Evolutionary conservation across 371 early-diverging fungal genomes (phyloP).

Genomic region (Catenaria anguillulae): DNA sequence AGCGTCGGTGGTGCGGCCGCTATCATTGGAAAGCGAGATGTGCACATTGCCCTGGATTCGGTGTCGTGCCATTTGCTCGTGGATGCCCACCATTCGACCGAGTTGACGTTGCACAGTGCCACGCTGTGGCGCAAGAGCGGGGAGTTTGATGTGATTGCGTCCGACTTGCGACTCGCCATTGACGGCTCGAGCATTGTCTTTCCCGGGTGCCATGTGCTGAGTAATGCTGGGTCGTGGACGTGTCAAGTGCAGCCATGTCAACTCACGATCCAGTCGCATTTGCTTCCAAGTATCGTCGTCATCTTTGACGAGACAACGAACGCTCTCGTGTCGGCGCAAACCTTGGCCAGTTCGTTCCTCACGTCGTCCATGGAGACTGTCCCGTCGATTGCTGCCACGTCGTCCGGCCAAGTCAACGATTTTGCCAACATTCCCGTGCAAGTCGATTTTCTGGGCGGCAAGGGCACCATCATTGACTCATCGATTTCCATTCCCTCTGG

Average conservation of each 20-base stretch:
- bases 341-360: background rate
- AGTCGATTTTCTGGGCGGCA: background rate
- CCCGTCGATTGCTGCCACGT: too few relatives aligned
- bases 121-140: background rate
- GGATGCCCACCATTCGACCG: background rate
- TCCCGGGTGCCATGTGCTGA: background rate
- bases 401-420: too few relatives aligned
- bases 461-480: background rate
- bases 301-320: background rate
- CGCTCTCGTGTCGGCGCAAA: background rate
- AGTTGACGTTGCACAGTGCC: background rate
- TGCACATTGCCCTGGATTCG: background rate
- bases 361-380: background rate
- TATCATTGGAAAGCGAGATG: too few relatives aligned
- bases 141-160: background rate
- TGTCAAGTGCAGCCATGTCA: background rate
- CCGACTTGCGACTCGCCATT: background rate
- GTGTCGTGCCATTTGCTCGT: background rate
- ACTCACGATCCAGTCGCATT: background rate
- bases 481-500: background rate
- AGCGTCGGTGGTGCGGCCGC: too few relatives aligned
- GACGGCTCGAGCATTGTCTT: background rate
- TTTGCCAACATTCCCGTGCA: background rate
- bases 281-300: background rate
- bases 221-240: background rate